A percentile compares a stretch with the other conserved stretches of the same genome.
phyloP scores from a whole-genome alignment of 2,329 filamentous ascomycete species.

The Phaeosphaeria sp. region DNA sequence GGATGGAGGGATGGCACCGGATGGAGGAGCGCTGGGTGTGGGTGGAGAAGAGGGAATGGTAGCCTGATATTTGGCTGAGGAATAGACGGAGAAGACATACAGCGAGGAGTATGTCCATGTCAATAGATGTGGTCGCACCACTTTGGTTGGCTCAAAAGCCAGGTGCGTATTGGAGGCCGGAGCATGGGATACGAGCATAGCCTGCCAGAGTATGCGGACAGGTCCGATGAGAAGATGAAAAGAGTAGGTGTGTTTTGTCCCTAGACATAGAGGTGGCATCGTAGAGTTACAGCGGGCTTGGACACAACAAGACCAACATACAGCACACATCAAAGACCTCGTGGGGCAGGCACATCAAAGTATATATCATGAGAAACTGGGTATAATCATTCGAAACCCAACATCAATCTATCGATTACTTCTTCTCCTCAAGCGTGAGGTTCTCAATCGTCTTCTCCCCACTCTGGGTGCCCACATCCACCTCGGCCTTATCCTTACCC shows the following conservation, averaged over 20 bases:
- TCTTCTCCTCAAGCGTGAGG: conserved; percentile 41
- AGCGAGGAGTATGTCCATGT: neutral
- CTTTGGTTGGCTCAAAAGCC: too few relatives aligned
- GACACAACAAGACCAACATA: neutral
- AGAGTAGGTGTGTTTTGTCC: neutral
- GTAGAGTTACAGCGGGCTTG: neutral
- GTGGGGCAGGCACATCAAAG: neutral
- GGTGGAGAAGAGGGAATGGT: neutral
- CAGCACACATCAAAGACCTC: too few relatives aligned
- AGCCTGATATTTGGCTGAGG: neutral
- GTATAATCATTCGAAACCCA: neutral
- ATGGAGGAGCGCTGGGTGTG: neutral
- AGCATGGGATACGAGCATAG: too few relatives aligned
- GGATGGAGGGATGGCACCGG: too few relatives aligned
- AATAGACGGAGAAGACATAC: neutral
- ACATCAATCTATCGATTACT: conserved; percentile 8
- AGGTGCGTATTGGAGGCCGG: too few relatives aligned
- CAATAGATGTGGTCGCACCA: too few relatives aligned
- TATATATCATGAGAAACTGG: neutral
- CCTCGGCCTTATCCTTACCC: conserved; percentile 50
- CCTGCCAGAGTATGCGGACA: too few relatives aligned
- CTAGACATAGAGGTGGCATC: neutral
- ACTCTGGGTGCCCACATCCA: conserved; percentile 50
- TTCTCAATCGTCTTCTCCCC: conserved; percentile 43
- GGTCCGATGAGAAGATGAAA: neutral